Base-by-base conservation (phyloP, 345 rosid species). In the Cochlearia excelsa region DNA sequence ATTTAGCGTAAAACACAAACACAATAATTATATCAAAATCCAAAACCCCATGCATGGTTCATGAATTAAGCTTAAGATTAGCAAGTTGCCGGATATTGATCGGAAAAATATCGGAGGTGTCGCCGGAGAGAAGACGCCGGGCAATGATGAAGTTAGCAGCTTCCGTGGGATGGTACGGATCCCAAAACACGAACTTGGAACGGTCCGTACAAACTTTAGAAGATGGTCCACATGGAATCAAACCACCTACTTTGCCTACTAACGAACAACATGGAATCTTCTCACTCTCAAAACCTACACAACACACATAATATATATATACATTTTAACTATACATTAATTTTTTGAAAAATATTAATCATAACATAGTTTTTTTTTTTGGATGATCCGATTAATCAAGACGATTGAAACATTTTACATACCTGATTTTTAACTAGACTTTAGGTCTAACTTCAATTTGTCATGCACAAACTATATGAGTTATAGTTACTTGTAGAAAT, bases 281-380 rank as follows among this genome's bases (percentile, higher is more conserved):
- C 49, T 74, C 66, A 68, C 70, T 80, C 40, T 76, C 88, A 47
- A 87, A 83, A 30, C 97, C 95, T 88, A 73, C 47, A 48, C 23
- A 16, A 16, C 23, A 16, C 23, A 16, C 23, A 16, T 16, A 16
- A 16, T 16, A 16, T 16, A 16, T 16, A 16, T 16, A 16, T 16
- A 16, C 23, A 39, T n/a, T n/a, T 40, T 4, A 7, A 9, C 6
- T 41, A 38, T 38, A 59, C 27, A 77, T 8, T 11, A 11, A 6
- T 26, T 9, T 8, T 34, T 26, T 5, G 3, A 35, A 37, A 34
- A 34, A 34, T 34, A 34, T 34, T 34, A 34, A 34, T 34, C 37
- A 34, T 34, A 34, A 34, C 7, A 38, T 16, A 16, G 23, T 0
- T 16, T 16, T 16, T 16, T 16, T 16, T 16, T 16, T 16, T 16